Conservation (phyloP, 2,329 filamentous ascomycete genomes). For the Raffaelea arxii region DNA sequence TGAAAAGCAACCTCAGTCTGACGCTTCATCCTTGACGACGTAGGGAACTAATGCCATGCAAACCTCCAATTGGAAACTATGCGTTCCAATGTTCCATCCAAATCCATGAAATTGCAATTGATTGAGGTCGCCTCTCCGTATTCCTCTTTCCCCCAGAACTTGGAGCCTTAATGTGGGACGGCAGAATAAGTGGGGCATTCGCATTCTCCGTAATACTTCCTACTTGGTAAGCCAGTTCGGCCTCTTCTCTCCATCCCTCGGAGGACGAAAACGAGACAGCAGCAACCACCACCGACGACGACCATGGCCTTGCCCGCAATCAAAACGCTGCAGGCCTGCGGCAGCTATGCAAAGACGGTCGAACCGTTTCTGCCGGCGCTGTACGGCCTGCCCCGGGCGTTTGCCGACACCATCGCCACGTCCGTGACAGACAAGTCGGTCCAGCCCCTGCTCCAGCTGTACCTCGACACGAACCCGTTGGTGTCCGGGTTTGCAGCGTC, state of each 20-base stretch:
- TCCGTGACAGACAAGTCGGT: constrained; percentile 25
- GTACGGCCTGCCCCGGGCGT: constrained; percentile 57
- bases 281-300: neutral
- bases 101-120: too few relatives aligned
- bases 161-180: too few relatives aligned
- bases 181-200: too few relatives aligned
- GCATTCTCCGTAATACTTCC: too few relatives aligned
- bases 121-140: too few relatives aligned
- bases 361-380: constrained; percentile 65
- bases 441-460: constrained; percentile 52
- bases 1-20: too few relatives aligned
- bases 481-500: constrained; percentile 65
- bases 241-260: neutral
- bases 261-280: neutral
- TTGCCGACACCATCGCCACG: constrained; percentile 51
- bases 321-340: constrained; percentile 61
- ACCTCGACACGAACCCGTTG: constrained; percentile 77
- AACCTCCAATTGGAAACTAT: too few relatives aligned
- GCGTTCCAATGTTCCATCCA: too few relatives aligned
- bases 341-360: constrained; percentile 65
- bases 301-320: constrained; percentile 65
- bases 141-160: too few relatives aligned
- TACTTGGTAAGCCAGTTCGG: too few relatives aligned
- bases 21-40: too few relatives aligned
- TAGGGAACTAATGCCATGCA: too few relatives aligned